Evolutionary conservation across 768 basidiomycete species (phyloP), one percentile per base, ranked within the genome.

Genomic region (Russula brevipes): DNA sequence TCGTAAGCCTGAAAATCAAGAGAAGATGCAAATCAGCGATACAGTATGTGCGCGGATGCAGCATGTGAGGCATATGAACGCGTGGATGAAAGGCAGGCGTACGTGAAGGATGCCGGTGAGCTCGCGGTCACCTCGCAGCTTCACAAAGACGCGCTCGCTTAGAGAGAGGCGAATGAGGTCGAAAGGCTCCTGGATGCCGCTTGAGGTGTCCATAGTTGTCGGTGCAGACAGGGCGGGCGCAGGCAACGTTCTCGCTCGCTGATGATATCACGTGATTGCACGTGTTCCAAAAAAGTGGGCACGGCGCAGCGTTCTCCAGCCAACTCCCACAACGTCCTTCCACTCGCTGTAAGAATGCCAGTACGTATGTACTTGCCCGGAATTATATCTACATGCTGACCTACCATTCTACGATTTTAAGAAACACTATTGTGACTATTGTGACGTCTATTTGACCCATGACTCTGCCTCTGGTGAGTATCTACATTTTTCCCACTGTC

Each of bases 91-190:
- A 62, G 53, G 73, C 90, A 62, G 53, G 73, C 90, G 53, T 71
- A 96, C 97, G 77, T 99, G 96, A 51, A 99, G 78, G 67, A 96
- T 85, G 10, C 96, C 96, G 4, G 88, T 85, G 50, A 99, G 78
- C 70, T 97, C 89, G 54, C 97, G 81, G 73, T 98, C 96, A 19
- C 97, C 97, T 69, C 97, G 80, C 66, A 99, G 82, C 76, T 99
- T 99, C 67, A 99, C 92, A 76, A 95, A 97, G 7, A 99, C 96
- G 57, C 95, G 93, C 80, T 99, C 97, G 72, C 91, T 94, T 66
- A 99, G 84, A 44, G 95, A 96, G 39, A 98, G 83, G 66, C 95
- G 85, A 72, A 99, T 96, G 70, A 98, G 85, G 75, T 99, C 97
- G 76, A 99, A 93, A 24, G 97, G 97, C 74, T 97, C 95, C 76